These are phyloP conservation scores for Hymenoscyphus repandus DNA, from an alignment of 2,329 filamentous ascomycete species.

Conservation along the genomic window DNA sequence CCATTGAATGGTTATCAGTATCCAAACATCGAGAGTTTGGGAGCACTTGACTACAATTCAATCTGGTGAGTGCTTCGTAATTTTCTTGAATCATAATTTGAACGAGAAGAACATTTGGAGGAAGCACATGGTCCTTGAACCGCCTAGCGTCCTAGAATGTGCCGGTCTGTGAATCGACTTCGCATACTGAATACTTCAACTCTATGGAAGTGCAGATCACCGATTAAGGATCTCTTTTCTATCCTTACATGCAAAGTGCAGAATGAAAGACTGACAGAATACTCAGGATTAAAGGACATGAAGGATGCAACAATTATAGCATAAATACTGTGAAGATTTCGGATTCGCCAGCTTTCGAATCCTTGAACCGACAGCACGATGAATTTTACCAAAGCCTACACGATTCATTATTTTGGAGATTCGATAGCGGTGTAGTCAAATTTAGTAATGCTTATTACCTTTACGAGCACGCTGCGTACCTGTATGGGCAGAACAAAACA, in stretches of 20 bases:
- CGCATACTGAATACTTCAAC: too few species aligned
- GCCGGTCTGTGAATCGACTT: too few species aligned
- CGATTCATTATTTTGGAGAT: slow-evolving; percentile 15
- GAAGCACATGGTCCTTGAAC: too few species aligned
- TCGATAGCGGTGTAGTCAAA: slow-evolving; percentile 17
- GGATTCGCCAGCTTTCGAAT: slow-evolving; percentile 3
- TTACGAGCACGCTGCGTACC: slow-evolving; percentile 55
- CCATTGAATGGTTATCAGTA: slow-evolving; percentile 79
- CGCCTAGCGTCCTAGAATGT: too few species aligned
- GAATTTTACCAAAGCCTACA: slow-evolving; percentile 23
- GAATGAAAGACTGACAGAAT: background rate
- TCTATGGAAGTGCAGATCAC: too few species aligned
- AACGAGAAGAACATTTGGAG: too few species aligned
- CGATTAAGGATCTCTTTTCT: background rate
- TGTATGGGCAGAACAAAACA: slow-evolving; percentile 46
- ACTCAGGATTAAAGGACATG: slow-evolving; percentile 23
- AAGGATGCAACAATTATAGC: slow-evolving; percentile 20
- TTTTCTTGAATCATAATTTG: background rate
- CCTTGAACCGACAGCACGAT: slow-evolving; percentile 4
- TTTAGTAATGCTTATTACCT: slow-evolving; percentile 47
- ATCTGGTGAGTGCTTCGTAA: slow-evolving; percentile 37
- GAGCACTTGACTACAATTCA: slow-evolving; percentile 39
- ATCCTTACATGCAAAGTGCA: background rate
- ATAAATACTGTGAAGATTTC: slow-evolving; percentile 11
- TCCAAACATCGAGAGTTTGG: slow-evolving; percentile 57